Base-by-base conservation (phyloP, 2,329 filamentous ascomycete genomes). In the Dothistroma septosporum region DNA sequence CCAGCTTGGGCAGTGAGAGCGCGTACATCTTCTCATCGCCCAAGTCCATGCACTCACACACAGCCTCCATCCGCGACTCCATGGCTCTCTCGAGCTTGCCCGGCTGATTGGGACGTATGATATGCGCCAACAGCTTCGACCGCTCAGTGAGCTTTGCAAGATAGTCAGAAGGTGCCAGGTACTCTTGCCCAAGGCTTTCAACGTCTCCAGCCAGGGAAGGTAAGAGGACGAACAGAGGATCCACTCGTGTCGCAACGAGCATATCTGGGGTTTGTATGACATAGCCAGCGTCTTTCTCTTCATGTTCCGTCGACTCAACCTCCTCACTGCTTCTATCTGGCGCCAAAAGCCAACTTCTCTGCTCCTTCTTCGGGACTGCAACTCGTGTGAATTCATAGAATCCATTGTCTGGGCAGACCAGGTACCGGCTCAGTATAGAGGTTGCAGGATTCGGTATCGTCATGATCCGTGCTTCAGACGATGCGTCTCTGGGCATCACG, bases 1-100 rank as follows among this genome's bases (percentile, higher is more conserved):
- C 70, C 0, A 97, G 82, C 72, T 92, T 96, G 12, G 80, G 77
- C 69, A 89, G 83, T 68, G 82, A 94, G 24, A 96, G 77, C 12
- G 91, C 85, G 75, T 89, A 96, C 90, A 97, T 91, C 58, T 78
- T 85, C 74, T 97, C 90, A 0, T 89, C 90, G 31, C 94, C 89
- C n/a, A 94, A 89, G 35, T 94, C 88, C 11, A 95, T 88, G 0
- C 83, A 88, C 69, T 97, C 92, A 75, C 92, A 96, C 5, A 94
- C 81, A 1, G 79, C 81, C 1, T 79, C 81, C 77, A 96, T 87
- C 37, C 91, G 83, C 3, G 37, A 31, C 44, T 73, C 69, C 21
- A 74, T 64, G 5, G 57, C 64, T 11, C 80, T 75, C 69, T 90
- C 85, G 54, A 75, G 70, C 33, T 53, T 67, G 8, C 63, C 69